Conservation (phyloP, 1,284 basidiomycete species). For the Ceratobasidium sp. region DNA sequence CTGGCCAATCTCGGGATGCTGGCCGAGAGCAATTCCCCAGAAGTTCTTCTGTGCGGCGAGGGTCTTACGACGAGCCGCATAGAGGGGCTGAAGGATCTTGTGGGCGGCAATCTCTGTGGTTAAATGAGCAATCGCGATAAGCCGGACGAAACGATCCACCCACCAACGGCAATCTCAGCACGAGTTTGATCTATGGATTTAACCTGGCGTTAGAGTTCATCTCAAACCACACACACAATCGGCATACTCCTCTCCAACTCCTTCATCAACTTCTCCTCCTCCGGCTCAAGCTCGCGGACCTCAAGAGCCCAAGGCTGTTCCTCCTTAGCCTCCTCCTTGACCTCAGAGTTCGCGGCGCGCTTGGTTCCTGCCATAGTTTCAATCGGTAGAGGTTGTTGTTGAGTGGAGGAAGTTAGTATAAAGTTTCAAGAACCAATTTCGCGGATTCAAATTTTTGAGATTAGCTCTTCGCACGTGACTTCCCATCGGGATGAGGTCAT, state of each 20-base stretch:
- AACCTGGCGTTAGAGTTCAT: neutral
- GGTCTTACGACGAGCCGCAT: conserved; percentile 22
- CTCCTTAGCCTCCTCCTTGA: conserved; percentile 9
- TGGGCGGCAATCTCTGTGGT: conserved; percentile 13
- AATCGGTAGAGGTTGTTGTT: neutral
- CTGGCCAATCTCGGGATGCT: conserved; percentile 31
- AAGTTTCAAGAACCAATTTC: neutral
- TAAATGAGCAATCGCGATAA: neutral
- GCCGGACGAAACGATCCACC: neutral
- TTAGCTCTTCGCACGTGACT: conserved; percentile 5
- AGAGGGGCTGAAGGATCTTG: conserved; percentile 30
- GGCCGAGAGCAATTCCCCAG: conserved; percentile 37
- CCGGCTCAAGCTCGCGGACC: conserved; percentile 35
- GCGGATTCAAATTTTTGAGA: conserved; percentile 40
- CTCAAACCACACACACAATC: neutral
- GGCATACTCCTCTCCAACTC: conserved; percentile 24
- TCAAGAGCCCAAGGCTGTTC: conserved; percentile 8
- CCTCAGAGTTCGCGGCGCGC: conserved; percentile 21
- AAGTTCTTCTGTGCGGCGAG: conserved; percentile 32
- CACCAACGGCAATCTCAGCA: conserved; percentile 28
- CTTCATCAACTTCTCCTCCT: conserved; percentile 31
- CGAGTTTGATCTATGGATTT: conserved; percentile 8
- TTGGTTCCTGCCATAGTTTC: conserved; percentile 1
- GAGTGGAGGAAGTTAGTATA: neutral
- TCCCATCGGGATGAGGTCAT: too few relatives aligned